These are phyloP conservation scores for Leccinum rimulosum DNA, from an alignment of 768 basidiomycete species.

Conservation along the genomic window DNA sequence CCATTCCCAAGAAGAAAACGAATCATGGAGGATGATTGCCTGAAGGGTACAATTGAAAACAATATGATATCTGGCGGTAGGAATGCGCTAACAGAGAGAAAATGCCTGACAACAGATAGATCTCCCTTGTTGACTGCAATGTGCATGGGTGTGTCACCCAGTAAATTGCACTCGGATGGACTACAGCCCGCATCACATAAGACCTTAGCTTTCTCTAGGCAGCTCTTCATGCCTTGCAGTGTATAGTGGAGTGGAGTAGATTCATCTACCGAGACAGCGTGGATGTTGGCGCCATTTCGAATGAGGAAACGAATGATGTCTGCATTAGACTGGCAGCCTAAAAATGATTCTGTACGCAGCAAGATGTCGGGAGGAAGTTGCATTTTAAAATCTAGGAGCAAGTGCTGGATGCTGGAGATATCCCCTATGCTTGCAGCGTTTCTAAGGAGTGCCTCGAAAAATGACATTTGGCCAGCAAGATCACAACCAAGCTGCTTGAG, in stretches of 20 bases:
- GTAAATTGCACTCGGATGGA: not conserved
- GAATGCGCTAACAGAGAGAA: not conserved
- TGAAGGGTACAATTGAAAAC: not conserved
- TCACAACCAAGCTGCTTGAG: not conserved
- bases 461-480: not conserved
- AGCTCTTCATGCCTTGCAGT: too few species aligned
- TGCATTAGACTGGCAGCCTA: too few species aligned
- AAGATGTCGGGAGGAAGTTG: too few species aligned
- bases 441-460: not conserved
- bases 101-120: not conserved
- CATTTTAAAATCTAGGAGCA: not conserved
- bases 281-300: too few species aligned
- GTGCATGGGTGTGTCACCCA: not conserved
- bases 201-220: not conserved
- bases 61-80: not conserved
- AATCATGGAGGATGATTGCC: not conserved
- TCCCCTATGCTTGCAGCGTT: not conserved
- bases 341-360: not conserved
- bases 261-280: not conserved
- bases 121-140: not conserved
- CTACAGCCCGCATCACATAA: not conserved
- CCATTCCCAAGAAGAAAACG: not conserved
- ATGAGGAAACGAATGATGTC: too few species aligned
- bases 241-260: not conserved
- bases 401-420: not conserved